Percentiles rank a stretch among this genome's conserved stretches.
Conservation (phyloP, 352 stramenopile species). For the Phytophthora kernoviae region DNA sequence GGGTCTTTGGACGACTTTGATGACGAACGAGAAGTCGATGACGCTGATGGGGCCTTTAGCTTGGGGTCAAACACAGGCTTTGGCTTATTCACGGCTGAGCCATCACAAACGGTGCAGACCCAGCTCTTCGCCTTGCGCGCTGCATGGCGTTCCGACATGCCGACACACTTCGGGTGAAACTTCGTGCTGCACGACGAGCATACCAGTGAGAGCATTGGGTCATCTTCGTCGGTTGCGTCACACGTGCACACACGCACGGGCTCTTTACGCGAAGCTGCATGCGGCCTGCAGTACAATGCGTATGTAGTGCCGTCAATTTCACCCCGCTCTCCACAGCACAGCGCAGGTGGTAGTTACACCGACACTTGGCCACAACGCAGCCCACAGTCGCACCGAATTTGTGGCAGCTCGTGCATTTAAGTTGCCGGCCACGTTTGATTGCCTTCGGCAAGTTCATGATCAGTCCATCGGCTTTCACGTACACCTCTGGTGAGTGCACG, state of each 20-base stretch:
- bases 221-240: conserved; percentile 44
- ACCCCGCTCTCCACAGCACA: conserved; percentile 77
- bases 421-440: conserved; percentile 78
- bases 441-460: conserved; percentile 81
- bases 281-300: conserved; percentile 72
- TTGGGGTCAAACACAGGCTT: conserved; percentile 7
- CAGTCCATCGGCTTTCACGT: conserved; percentile 79
- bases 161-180: conserved; percentile 83
- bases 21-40: conserved; percentile 11
- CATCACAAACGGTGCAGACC: conserved; percentile 36
- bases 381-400: conserved; percentile 72
- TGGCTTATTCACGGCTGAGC: conserved; percentile 24
- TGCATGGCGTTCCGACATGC: conserved; percentile 77
- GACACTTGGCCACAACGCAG: conserved; percentile 79
- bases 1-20: conserved; percentile 19
- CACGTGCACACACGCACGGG: conserved; percentile 49
- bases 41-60: conserved; percentile 18
- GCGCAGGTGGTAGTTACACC: conserved; percentile 79
- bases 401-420: conserved; percentile 77
- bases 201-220: conserved; percentile 55
- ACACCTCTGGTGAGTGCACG: conserved; percentile 81
- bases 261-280: conserved; percentile 51
- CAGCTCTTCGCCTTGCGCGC: conserved; percentile 56
- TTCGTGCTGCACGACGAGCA: conserved; percentile 67
- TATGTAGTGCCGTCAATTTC: conserved; percentile 80